Conservation (phyloP, 805 yeast species). For the Wickerhamiella spandovensis region DNA sequence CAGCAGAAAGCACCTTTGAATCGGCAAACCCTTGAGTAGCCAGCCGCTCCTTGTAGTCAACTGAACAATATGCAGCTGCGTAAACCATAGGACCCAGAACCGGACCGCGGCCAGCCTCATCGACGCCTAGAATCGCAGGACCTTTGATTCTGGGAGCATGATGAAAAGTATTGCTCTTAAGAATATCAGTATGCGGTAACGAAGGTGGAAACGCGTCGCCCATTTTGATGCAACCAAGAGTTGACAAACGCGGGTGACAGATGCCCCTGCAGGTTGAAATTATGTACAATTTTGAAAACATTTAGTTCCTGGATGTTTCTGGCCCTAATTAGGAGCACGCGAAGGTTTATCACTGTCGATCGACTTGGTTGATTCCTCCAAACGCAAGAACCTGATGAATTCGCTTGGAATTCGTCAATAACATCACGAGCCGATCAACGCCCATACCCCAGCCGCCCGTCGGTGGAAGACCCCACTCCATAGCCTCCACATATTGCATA, state of each 20-base stretch:
- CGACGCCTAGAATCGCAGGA: conserved; percentile 62
- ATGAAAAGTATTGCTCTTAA: conserved; percentile 17
- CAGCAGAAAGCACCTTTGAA: conserved; percentile 74
- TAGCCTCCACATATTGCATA: conserved; percentile 48
- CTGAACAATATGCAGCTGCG: conserved; percentile 67
- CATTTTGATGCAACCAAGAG: neutral
- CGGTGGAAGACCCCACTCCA: conserved; percentile 94
- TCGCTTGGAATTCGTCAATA: conserved; percentile 46
- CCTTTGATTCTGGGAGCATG: conserved; percentile 6
- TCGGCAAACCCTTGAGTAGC: conserved; percentile 76
- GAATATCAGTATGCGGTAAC: conserved; percentile 10
- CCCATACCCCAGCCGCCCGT: conserved; percentile 99
- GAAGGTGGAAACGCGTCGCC: conserved; percentile 16
- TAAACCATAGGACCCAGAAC: conserved; percentile 98
- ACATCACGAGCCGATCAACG: conserved; percentile 75
- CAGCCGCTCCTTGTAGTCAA: conserved; percentile 35
- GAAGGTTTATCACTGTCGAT: conserved; percentile 42
- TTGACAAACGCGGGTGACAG: neutral
- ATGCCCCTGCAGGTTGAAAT: neutral
- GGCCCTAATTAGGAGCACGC: too few species aligned
- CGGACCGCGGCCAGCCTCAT: conserved; percentile 98
- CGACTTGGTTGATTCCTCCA: conserved; percentile 60
- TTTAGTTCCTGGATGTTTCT: too few species aligned
- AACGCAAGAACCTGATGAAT: conserved; percentile 67
- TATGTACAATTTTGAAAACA: neutral